Percentiles rank a stretch among this genome's conserved stretches.
These are phyloP conservation scores for Neofusicoccum sp. DNA, from an alignment of 2,329 filamentous ascomycete genomes.

Conservation along the genomic window DNA sequence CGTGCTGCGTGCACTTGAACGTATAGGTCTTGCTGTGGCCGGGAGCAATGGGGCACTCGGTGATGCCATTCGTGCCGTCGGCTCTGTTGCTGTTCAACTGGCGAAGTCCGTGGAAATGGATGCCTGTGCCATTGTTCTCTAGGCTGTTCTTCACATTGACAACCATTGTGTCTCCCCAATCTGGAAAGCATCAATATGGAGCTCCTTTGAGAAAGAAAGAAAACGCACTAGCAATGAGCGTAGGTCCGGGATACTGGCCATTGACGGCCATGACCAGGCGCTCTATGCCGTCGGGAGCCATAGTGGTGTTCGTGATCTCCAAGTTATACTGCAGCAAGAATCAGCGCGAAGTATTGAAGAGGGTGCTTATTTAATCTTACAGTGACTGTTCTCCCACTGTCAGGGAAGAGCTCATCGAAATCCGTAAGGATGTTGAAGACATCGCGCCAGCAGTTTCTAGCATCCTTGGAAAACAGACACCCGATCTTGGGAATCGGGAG, in stretches of 20 bases:
- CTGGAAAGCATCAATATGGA: conserved; percentile 25
- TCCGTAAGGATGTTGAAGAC: conserved; percentile 47
- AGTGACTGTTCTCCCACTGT: conserved; percentile 35
- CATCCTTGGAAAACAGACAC: not conserved
- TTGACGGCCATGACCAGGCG: conserved; percentile 33
- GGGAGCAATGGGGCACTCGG: conserved; percentile 67
- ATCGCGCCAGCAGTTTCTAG: conserved; percentile 42
- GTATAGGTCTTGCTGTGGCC: conserved; percentile 57
- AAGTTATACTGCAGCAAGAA: conserved; percentile 36
- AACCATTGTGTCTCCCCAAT: conserved; percentile 42
- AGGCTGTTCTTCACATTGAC: conserved; percentile 39
- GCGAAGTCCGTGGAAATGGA: conserved; percentile 54
- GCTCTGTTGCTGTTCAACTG: conserved; percentile 42
- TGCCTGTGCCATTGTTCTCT: conserved; percentile 46
- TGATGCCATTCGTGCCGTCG: conserved; percentile 50
- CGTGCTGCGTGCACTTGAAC: conserved; percentile 54
- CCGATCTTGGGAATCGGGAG: not conserved
- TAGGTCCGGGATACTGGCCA: conserved; percentile 64
- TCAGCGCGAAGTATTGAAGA: conserved; percentile 20
- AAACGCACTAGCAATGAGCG: conserved; percentile 27
- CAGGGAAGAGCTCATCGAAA: conserved; percentile 43
- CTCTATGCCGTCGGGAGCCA: conserved; percentile 41
- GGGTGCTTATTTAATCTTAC: conserved; percentile 24
- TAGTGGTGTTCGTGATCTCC: conserved; percentile 42
- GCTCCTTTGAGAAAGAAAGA: not conserved